A percentile compares a stretch with the other conserved stretches of the same genome.
Evolutionary conservation across 176 grass and related monocot genomes (phyloP).

Genomic region (Typha latifolia): DNA sequence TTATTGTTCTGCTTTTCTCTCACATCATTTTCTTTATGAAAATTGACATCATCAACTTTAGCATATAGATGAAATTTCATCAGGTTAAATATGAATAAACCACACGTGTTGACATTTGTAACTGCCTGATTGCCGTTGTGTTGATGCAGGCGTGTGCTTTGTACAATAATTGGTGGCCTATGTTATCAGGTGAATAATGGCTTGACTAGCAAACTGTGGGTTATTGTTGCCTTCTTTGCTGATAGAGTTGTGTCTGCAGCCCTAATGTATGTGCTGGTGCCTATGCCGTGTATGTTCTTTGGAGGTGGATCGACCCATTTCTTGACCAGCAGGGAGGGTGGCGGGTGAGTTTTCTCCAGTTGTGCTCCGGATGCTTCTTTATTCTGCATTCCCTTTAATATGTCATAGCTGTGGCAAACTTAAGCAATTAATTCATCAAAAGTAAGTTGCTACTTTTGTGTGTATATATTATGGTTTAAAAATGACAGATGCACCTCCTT

Average conservation of each 20-base stretch:
- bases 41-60: neutral
- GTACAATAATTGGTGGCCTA: constrained; percentile 99
- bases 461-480: too few species aligned
- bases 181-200: constrained; percentile 78
- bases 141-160: constrained; percentile 76
- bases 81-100: neutral
- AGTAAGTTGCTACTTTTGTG: too few species aligned
- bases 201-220: neutral
- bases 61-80: neutral
- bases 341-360: constrained; percentile 47
- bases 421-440: neutral
- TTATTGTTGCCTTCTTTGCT: constrained; percentile 12
- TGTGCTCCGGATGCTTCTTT: neutral
- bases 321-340: constrained; percentile 81
- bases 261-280: constrained; percentile 90
- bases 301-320: constrained; percentile 86
- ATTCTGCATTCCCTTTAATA: neutral
- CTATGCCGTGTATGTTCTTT: constrained; percentile 96
- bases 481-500: too few species aligned
- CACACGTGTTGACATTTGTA: neutral
- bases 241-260: constrained; percentile 34
- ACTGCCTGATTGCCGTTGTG: neutral
- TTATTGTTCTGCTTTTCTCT: too few species aligned
- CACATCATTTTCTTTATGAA: too few species aligned
- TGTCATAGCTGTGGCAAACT: neutral